Conservation (phyloP, 2,329 filamentous ascomycete species). For the Apiospora saccharicola region DNA sequence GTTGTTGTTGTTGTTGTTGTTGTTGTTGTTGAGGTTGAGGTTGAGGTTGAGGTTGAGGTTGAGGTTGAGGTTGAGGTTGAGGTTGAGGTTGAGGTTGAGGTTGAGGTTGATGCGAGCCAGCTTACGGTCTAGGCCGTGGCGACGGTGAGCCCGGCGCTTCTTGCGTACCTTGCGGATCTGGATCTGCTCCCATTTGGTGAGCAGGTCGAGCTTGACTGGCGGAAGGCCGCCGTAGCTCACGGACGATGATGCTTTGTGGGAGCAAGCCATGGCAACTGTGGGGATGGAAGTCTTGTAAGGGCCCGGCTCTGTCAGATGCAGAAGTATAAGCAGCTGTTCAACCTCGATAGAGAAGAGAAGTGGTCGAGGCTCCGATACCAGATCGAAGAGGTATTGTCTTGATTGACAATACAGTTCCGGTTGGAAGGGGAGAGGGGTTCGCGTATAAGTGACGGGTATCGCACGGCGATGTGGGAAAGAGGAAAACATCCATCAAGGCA, state of each 20-base stretch:
- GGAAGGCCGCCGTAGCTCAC: not conserved
- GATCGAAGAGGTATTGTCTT: not conserved
- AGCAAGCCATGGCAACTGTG: not conserved
- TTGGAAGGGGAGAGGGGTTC: not conserved
- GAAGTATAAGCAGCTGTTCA: not conserved
- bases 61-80: no score
- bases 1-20: no score
- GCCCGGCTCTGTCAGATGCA: no score
- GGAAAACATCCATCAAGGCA: not conserved
- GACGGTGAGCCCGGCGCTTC: not conserved
- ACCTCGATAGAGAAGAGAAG: no score
- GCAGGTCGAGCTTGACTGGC: conserved; percentile 1
- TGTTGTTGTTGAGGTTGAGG: no score
- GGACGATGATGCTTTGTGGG: not conserved
- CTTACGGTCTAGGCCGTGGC: conserved; percentile 6
- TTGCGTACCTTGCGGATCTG: not conserved
- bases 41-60: no score
- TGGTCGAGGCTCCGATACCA: not conserved
- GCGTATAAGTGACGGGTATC: not conserved
- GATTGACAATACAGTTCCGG: not conserved
- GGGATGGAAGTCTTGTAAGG: not conserved
- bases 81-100: no score
- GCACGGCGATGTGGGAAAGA: not conserved
- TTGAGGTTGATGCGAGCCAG: not conserved
- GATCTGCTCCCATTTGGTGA: not conserved